These are phyloP conservation scores for Diaporthe vaccinii DNA, from an alignment of 2,329 filamentous ascomycete genomes.

Conservation along the genomic window DNA sequence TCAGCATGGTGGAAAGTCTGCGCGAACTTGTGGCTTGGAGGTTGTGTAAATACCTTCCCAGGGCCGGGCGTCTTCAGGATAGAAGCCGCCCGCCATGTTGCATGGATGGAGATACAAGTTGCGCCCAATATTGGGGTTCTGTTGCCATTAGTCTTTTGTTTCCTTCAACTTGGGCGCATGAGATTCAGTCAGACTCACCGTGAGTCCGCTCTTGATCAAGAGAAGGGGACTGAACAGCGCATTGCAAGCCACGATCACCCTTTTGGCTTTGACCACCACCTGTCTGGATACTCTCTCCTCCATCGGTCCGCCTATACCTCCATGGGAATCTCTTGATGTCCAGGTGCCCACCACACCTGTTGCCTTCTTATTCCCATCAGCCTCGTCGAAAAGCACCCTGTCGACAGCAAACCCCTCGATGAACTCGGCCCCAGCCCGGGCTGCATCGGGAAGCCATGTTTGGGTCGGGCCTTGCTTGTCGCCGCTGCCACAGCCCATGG, in stretches of 20 bases:
- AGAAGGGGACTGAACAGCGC: constrained; percentile 83
- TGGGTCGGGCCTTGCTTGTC: constrained; percentile 85
- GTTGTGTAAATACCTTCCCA: constrained; percentile 67
- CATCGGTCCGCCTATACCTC: constrained; percentile 64
- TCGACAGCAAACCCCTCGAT: constrained; percentile 85
- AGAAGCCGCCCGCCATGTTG: constrained; percentile 69
- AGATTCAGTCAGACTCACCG: constrained; percentile 54
- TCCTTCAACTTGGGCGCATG: neutral
- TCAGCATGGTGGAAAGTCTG: constrained; percentile 21
- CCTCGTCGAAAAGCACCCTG: constrained; percentile 76
- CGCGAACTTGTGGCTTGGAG: neutral
- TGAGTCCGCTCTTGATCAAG: constrained; percentile 82
- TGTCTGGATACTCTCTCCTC: constrained; percentile 67
- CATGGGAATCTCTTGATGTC: constrained; percentile 77
- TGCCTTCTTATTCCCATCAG: constrained; percentile 65
- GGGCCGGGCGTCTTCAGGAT: constrained; percentile 76
- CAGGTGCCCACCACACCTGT: constrained; percentile 81
- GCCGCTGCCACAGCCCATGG: constrained; percentile 72
- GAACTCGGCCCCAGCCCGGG: constrained; percentile 81
- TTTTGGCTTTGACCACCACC: constrained; percentile 82
- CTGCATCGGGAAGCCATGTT: constrained; percentile 84
- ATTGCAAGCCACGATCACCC: constrained; percentile 83
- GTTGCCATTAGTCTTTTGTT: constrained; percentile 33
- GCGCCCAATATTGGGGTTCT: constrained; percentile 81
- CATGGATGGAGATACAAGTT: constrained; percentile 85